Percentiles rank a stretch among this genome's conserved stretches.
These are phyloP conservation scores for Talinum fruticosum DNA, from an alignment of 148 eudicot genomes.

Conservation along the genomic window DNA sequence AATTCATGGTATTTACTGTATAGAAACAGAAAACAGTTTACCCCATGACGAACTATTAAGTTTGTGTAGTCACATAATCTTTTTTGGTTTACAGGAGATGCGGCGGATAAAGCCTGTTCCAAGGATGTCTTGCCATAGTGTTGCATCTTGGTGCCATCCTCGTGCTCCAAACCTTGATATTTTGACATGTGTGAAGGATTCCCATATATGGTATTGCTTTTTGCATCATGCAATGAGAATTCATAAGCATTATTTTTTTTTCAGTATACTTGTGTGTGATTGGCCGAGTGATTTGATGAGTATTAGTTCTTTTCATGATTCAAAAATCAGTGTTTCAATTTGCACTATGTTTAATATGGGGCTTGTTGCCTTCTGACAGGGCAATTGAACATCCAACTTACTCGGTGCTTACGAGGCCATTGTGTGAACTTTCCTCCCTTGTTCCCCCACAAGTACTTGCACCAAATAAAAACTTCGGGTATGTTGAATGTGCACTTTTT, in stretches of 20 bases:
- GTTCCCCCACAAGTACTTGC: constrained; percentile 90
- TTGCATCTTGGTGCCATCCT: constrained; percentile 99
- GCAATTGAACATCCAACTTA: constrained; percentile 94
- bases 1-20: neutral
- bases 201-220: constrained; percentile 83
- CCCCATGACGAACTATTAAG: neutral
- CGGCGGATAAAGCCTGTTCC: constrained; percentile 97
- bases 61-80: neutral
- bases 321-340: neutral
- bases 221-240: neutral
- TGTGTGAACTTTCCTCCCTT: constrained; percentile 89
- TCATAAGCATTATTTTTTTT: neutral
- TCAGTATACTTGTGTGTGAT: constrained; percentile 1
- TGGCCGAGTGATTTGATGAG: neutral
- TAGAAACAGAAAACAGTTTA: neutral
- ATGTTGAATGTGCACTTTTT: constrained; percentile 14
- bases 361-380: constrained; percentile 43
- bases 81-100: constrained; percentile 61
- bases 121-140: constrained; percentile 93
- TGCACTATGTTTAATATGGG: constrained; percentile 5
- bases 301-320: neutral
- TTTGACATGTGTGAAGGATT: constrained; percentile 96
- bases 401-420: constrained; percentile 82
- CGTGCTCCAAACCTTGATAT: constrained; percentile 99
- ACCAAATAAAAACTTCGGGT: constrained; percentile 92